Evolutionary conservation across 176 grass and related monocot species (phyloP).

Genomic region (Rhynchospora pubera): DNA sequence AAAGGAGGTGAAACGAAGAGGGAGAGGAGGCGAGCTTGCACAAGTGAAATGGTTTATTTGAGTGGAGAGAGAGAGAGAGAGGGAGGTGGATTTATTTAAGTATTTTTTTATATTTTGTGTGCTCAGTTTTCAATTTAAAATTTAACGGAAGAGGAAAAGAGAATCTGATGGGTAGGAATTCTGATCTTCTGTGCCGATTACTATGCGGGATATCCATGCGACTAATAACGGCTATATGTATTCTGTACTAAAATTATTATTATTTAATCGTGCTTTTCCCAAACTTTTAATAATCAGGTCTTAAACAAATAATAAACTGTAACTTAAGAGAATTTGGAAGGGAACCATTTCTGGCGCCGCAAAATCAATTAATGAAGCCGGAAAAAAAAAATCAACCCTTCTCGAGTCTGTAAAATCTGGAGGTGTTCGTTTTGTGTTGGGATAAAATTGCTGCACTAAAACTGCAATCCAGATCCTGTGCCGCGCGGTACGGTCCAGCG

Average conservation of each 20-base stretch:
- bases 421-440: background rate
- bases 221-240: background rate
- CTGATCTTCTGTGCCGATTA: background rate
- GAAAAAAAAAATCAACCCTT: background rate
- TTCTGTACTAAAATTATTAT: background rate
- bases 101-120: background rate
- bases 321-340: background rate
- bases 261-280: background rate
- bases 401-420: background rate
- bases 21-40: background rate
- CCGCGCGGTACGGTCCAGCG: no score
- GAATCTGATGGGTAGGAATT: background rate
- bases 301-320: background rate
- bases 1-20: background rate
- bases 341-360: background rate
- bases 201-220: background rate
- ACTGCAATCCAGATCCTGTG: no score
- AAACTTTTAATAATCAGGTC: background rate
- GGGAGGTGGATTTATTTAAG: background rate
- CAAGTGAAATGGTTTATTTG: background rate
- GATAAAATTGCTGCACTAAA: no score
- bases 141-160: background rate
- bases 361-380: background rate
- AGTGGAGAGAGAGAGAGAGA: slow-evolving; percentile 7
- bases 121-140: background rate